A percentile compares a stretch with the other conserved stretches of the same genome.
phyloP scores from a whole-genome alignment of 2,329 filamentous ascomycete species.

The Ceratocystis colombiana region DNA sequence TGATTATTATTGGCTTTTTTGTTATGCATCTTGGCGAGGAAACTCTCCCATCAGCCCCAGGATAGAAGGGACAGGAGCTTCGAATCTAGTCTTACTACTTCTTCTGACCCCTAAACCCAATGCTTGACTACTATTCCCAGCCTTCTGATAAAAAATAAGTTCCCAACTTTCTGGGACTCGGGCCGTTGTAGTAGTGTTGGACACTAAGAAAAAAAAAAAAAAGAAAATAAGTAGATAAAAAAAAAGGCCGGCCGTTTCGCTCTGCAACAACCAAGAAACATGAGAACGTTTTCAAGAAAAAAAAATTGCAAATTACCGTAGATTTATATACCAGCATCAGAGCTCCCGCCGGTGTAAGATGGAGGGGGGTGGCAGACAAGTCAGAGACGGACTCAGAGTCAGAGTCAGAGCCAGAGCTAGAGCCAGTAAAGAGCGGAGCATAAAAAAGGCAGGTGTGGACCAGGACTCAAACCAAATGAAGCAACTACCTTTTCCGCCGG shows the following conservation, averaged over 20 bases:
- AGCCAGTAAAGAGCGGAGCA: not conserved
- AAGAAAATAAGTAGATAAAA: no score
- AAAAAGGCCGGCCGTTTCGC: not conserved
- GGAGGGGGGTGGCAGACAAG: not conserved
- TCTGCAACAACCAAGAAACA: not conserved
- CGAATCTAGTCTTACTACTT: not conserved
- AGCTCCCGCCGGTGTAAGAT: not conserved
- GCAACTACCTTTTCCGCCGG: not conserved
- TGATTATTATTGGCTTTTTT: not conserved
- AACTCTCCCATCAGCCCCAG: no score
- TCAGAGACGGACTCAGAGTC: not conserved
- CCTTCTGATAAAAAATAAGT: slow-evolving; percentile 14
- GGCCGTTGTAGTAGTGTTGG: slow-evolving; percentile 7
- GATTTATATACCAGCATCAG: not conserved
- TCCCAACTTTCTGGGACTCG: slow-evolving; percentile 9
- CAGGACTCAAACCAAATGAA: not conserved
- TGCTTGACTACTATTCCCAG: not conserved
- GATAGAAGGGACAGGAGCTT: not conserved
- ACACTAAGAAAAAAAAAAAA: not conserved
- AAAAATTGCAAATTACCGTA: not conserved
- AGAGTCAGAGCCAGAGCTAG: not conserved
- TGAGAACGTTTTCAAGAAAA: not conserved
- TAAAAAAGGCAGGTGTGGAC: not conserved
- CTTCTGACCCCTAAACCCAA: not conserved
- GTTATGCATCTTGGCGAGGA: not conserved